phyloP scores from a whole-genome alignment of 2,329 filamentous ascomycete species.

The Pezicula radicicola region DNA sequence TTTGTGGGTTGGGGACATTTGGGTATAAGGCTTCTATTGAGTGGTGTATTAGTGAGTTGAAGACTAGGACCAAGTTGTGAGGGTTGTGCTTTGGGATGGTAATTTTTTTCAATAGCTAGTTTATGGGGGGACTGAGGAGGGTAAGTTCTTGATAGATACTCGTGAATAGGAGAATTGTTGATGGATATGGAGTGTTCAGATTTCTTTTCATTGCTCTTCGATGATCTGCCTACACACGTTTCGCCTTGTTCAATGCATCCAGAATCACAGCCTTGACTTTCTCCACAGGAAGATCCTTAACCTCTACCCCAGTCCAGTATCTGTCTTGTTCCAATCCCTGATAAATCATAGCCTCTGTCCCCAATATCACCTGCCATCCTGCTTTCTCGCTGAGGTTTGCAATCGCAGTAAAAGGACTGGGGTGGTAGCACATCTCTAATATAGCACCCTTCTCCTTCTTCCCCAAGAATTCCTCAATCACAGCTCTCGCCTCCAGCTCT shows the following conservation, averaged over 20 bases:
- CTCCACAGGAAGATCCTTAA: slow-evolving; percentile 14
- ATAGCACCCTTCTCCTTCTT: slow-evolving; percentile 19
- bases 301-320: slow-evolving; percentile 14
- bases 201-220: no score
- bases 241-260: slow-evolving; percentile 12
- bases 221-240: neutral
- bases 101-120: no score
- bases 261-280: slow-evolving; percentile 16
- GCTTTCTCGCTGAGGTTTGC: slow-evolving; percentile 8
- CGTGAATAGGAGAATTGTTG: no score
- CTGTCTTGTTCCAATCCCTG: slow-evolving; percentile 19
- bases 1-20: slow-evolving; percentile 64
- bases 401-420: slow-evolving; percentile 17
- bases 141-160: no score
- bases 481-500: slow-evolving; percentile 15
- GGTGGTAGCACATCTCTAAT: slow-evolving; percentile 23
- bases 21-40: slow-evolving; percentile 62
- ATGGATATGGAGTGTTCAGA: no score
- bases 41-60: slow-evolving; percentile 43
- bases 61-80: slow-evolving; percentile 15
- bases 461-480: slow-evolving; percentile 14
- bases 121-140: no score
- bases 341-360: slow-evolving; percentile 24
- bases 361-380: slow-evolving; percentile 19
- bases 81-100: slow-evolving; percentile 3